Base-by-base conservation (phyloP, 2,329 filamentous ascomycete species). In the Penicillium sp. region DNA sequence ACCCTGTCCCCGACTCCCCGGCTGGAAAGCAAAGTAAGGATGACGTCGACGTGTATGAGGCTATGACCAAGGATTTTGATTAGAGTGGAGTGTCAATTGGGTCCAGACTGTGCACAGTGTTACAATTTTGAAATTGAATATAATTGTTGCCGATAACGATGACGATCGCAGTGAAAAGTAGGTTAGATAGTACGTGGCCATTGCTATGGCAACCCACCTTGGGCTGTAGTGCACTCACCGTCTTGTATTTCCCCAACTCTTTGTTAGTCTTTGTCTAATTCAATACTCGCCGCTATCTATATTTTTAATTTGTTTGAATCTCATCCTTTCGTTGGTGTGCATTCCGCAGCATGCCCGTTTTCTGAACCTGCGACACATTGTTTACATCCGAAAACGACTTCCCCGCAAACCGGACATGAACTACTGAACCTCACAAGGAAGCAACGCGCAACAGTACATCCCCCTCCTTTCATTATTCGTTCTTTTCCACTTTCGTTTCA, bases 21-120 rank as follows among this genome's bases (percentile, higher is more conserved):
- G 29, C 56, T 21, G 71, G 65, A 26, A 48, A 29, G 48, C 11
- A 31, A 13, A 48, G 54, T 2, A 48, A 54, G 22, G 67, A 70
- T 14, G 68, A 73, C 16, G 56, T 63, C 8, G 72, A 75, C 56
- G 45, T 71, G 11, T 68, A 63, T 27, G 65, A 65, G 7, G 73
- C 73, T 6, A 69, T 69, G 55, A 69, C 61, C 14, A 65, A 66
- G 3, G 67, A 71, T 13, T 73, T 70, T 57, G 66, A 70, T 11
- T 71, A 70, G 49, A 35, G 43, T 22, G 48, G 47, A 7, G 16
- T 21, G 10, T 47, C 19, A 39, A n/a, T 35, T 49, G 26, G n/a
- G 44, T 31, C n/a, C 43, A 49, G n/a, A 26, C 27, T 39, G 33
- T 52, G 48, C 29, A 52, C 33, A 41, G 35, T 41, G 19, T 24